These are phyloP conservation scores for Paraphaeosphaeria sporulosa DNA, from an alignment of 2,329 filamentous ascomycete species.

Conservation along the genomic window DNA sequence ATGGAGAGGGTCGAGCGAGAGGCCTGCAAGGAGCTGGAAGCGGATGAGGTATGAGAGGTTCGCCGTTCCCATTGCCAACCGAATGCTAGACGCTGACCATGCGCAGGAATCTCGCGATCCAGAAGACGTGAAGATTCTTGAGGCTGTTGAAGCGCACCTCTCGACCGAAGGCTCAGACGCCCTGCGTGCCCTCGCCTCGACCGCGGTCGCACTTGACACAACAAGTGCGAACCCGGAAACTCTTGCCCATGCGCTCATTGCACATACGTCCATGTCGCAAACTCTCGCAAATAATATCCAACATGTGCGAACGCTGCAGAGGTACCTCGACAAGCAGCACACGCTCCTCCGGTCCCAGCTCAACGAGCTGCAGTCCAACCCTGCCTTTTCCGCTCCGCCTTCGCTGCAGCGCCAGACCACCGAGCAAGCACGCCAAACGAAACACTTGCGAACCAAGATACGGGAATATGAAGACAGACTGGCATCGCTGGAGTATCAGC, in stretches of 20 bases:
- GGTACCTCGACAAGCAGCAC: conserved; percentile 44
- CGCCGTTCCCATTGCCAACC: conserved; percentile 19
- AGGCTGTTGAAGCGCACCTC: conserved; percentile 33
- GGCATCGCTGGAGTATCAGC: conserved; percentile 46
- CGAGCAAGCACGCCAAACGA: conserved; percentile 75
- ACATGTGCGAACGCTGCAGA: conserved; percentile 44
- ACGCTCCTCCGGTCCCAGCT: conserved; percentile 40
- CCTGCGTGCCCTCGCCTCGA: conserved; percentile 48
- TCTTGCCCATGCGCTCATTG: conserved; percentile 46
- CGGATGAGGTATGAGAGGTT: conserved; percentile 29
- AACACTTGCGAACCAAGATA: conserved; percentile 70
- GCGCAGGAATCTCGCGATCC: conserved; percentile 29
- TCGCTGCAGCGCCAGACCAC: conserved; percentile 73
- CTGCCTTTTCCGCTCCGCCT: conserved; percentile 56
- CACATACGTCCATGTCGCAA: conserved; percentile 39
- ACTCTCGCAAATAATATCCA: conserved; percentile 41
- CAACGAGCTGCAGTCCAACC: conserved; percentile 36
- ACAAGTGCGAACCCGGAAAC: conserved; percentile 34
- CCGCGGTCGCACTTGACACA: conserved; percentile 47
- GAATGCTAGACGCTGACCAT: conserved; percentile 8
- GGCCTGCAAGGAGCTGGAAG: conserved; percentile 63
- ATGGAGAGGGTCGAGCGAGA: conserved; percentile 66
- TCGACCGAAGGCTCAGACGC: conserved; percentile 38
- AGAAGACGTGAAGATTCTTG: conserved; percentile 35
- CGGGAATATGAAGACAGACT: conserved; percentile 65